Evolutionary conservation across 2,329 filamentous ascomycete species (phyloP).

Genomic region (Tothia fuscella): DNA sequence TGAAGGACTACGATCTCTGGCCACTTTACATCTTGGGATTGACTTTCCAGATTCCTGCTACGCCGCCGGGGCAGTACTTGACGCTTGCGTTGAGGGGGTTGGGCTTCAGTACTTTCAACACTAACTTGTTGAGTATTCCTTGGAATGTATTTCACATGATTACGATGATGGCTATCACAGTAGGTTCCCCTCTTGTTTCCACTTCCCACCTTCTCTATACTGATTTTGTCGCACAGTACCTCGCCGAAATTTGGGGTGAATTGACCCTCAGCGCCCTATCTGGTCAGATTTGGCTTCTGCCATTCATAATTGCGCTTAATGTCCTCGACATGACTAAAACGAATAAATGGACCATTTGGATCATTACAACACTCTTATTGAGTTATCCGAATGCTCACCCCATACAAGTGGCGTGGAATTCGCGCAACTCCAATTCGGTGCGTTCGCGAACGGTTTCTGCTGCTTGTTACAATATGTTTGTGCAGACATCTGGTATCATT

Average conservation of each 20-base stretch:
- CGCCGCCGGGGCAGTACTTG: conserved; percentile 15
- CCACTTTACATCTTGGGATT: conserved; percentile 16
- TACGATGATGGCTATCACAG: conserved; percentile 28
- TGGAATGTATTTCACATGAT: conserved; percentile 12
- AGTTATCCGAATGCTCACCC: conserved; percentile 33
- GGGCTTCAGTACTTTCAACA: conserved; percentile 16
- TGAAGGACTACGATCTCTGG: conserved; percentile 18
- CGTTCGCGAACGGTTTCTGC: conserved; percentile 13
- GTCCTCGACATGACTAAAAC: conserved; percentile 23
- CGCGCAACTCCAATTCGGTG: conserved; percentile 13
- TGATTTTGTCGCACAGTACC: too few species aligned
- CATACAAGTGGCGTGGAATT: conserved; percentile 39
- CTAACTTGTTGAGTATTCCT: conserved; percentile 14
- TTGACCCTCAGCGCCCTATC: conserved; percentile 13
- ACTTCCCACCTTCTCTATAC: conserved; percentile 18
- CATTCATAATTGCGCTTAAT: conserved; percentile 15
- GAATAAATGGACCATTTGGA: conserved; percentile 32
- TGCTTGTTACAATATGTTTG: conserved; percentile 21
- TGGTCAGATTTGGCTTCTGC: conserved; percentile 15
- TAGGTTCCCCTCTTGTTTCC: conserved; percentile 37
- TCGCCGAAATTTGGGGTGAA: conserved; percentile 14
- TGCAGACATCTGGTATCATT: conserved; percentile 17
- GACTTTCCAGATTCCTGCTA: conserved; percentile 15
- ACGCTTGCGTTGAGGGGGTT: conserved; percentile 14
- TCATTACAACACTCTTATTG: conserved; percentile 32